A percentile compares a stretch with the other conserved stretches of the same genome.
Conservation (phyloP, 2,329 filamentous ascomycete species). For the Ambrosiella xylebori region DNA sequence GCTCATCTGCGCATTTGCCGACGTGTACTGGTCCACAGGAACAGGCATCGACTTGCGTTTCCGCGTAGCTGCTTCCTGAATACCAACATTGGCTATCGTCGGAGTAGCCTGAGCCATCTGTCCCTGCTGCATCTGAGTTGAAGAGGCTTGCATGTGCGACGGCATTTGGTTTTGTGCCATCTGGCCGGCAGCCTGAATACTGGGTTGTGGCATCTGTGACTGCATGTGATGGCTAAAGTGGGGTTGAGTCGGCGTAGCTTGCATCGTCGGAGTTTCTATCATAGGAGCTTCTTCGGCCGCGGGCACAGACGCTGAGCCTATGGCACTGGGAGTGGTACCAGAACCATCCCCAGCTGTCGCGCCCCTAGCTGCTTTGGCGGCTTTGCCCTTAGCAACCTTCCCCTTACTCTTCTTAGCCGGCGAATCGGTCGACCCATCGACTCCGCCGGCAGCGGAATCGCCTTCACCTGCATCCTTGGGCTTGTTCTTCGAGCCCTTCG, state of each 20-base stretch:
- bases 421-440: slow-evolving; percentile 3
- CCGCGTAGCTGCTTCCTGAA: slow-evolving; percentile 8
- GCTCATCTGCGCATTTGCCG: slow-evolving; percentile 2
- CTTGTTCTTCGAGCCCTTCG: slow-evolving; percentile 34
- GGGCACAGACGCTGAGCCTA: background rate
- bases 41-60: slow-evolving; percentile 13
- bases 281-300: slow-evolving; percentile 5
- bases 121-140: background rate
- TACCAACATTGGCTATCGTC: background rate
- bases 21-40: slow-evolving; percentile 8
- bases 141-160: no score
- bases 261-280: slow-evolving; percentile 7
- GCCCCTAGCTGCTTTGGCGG: slow-evolving; percentile 10
- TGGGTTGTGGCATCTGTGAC: background rate
- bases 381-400: slow-evolving; percentile 13
- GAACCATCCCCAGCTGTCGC: background rate
- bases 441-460: slow-evolving; percentile 2
- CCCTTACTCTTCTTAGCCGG: background rate
- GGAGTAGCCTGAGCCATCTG: slow-evolving; percentile 5
- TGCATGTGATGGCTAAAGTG: slow-evolving; percentile 7
- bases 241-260: slow-evolving; percentile 1
- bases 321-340: background rate
- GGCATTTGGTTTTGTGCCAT: no score
- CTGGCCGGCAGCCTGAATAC: no score
- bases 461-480: slow-evolving; percentile 17